These are phyloP conservation scores for Podaxis rugospora DNA, from an alignment of 768 basidiomycete genomes.

Conservation along the genomic window DNA sequence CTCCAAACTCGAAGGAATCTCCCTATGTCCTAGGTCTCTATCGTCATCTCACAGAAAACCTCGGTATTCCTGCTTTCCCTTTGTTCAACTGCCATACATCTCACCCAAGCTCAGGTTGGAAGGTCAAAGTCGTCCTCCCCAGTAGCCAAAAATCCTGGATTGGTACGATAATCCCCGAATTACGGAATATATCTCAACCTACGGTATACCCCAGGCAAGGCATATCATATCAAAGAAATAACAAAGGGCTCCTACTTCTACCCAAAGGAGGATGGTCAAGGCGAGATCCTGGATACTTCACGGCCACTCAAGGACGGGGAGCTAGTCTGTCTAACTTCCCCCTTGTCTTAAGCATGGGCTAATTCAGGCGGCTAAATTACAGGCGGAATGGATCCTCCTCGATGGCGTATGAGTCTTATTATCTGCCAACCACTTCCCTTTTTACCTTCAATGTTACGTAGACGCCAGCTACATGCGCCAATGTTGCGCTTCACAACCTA, in stretches of 20 bases:
- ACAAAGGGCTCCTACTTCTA: constrained; percentile 74
- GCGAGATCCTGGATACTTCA: constrained; percentile 58
- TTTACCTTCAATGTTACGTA: constrained; percentile 21
- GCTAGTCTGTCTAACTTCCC: constrained; percentile 34
- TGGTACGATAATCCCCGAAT: constrained; percentile 37
- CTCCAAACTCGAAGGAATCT: constrained; percentile 59
- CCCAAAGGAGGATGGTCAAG: constrained; percentile 62
- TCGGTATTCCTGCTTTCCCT: constrained; percentile 42
- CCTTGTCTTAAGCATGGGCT: neutral
- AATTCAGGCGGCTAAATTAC: neutral
- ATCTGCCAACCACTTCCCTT: neutral
- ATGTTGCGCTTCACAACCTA: constrained; percentile 86
- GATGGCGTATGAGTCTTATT: constrained; percentile 56
- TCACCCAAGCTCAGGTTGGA: constrained; percentile 52
- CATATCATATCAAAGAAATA: constrained; percentile 74
- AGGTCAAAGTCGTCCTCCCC: constrained; percentile 77
- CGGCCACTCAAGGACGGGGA: constrained; percentile 74
- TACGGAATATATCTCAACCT: neutral
- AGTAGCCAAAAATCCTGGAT: constrained; percentile 88
- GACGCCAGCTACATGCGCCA: constrained; percentile 91
- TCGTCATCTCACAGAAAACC: constrained; percentile 47
- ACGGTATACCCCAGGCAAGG: constrained; percentile 50
- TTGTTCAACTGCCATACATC: constrained; percentile 35
- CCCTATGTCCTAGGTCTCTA: constrained; percentile 76
- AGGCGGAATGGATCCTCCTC: constrained; percentile 87